Evolutionary conservation across 2,329 filamentous ascomycete genomes (phyloP).

Genomic region (Byssothecium circinans): DNA sequence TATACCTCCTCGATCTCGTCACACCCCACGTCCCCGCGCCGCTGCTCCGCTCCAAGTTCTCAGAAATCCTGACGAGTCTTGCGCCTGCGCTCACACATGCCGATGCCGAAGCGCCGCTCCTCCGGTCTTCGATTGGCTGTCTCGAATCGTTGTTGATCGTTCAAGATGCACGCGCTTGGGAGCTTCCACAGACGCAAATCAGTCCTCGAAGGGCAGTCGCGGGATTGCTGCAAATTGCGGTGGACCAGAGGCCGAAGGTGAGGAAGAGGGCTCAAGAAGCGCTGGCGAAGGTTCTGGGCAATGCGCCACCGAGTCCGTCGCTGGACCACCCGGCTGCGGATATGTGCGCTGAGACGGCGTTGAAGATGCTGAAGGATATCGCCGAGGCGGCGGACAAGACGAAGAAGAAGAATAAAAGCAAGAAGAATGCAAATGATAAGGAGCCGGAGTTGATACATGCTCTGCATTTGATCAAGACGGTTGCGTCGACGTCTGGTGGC

Average conservation of each 20-base stretch:
- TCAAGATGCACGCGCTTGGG: slow-evolving; percentile 87
- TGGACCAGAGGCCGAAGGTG: slow-evolving; percentile 90
- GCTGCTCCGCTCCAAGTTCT: slow-evolving; percentile 91
- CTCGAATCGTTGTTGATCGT: slow-evolving; percentile 88
- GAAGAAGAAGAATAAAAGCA: slow-evolving; percentile 61
- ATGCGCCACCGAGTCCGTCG: slow-evolving; percentile 85
- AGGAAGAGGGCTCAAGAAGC: slow-evolving; percentile 92
- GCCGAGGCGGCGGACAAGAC: slow-evolving; percentile 73
- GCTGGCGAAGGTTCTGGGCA: slow-evolving; percentile 77
- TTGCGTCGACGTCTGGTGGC: slow-evolving; percentile 82
- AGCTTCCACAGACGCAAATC: slow-evolving; percentile 77
- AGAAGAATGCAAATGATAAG: slow-evolving; percentile 60
- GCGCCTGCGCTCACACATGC: slow-evolving; percentile 78
- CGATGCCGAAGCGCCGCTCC: slow-evolving; percentile 82
- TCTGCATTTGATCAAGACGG: slow-evolving; percentile 86
- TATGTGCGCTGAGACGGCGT: slow-evolving; percentile 90
- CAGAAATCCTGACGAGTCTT: slow-evolving; percentile 84
- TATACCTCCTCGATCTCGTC: slow-evolving; percentile 93
- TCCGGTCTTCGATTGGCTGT: slow-evolving; percentile 87
- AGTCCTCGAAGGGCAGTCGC: slow-evolving; percentile 86
- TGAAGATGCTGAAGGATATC: slow-evolving; percentile 77
- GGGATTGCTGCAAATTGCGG: slow-evolving; percentile 78
- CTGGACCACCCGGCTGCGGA: slow-evolving; percentile 93
- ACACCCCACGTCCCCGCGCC: slow-evolving; percentile 82
- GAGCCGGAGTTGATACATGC: slow-evolving; percentile 89